A percentile compares a stretch with the other conserved stretches of the same genome.
phyloP scores from a whole-genome alignment of 495 filamentous ascomycete genomes.

The Aspergillus mulundensis region DNA sequence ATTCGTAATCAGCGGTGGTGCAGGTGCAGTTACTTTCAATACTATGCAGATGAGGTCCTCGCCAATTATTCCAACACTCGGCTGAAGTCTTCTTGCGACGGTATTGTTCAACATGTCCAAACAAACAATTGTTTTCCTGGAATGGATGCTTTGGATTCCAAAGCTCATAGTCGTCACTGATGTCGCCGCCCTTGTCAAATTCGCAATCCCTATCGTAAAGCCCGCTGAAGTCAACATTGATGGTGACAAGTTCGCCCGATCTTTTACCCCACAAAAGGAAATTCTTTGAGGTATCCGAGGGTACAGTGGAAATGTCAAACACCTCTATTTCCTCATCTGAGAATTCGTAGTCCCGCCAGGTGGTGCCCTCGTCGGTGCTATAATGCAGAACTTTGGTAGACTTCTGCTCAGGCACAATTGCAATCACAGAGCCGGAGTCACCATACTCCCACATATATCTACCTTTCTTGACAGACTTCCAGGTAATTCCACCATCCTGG shows the following conservation, averaged over 20 bases:
- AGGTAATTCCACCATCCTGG: slow-evolving; percentile 79
- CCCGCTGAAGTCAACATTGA: slow-evolving; percentile 85
- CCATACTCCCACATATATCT: slow-evolving; percentile 89
- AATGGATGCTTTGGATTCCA: slow-evolving; percentile 81
- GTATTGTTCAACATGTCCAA: slow-evolving; percentile 86
- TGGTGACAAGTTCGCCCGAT: slow-evolving; percentile 51
- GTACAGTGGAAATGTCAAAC: slow-evolving; percentile 77
- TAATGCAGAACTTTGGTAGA: slow-evolving; percentile 70
- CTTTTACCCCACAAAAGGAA: slow-evolving; percentile 84
- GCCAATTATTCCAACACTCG: slow-evolving; percentile 78
- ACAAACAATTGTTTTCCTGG: slow-evolving; percentile 75
- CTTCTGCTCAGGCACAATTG: slow-evolving; percentile 63
- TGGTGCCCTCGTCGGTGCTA: slow-evolving; percentile 71
- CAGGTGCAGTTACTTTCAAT: slow-evolving; percentile 75
- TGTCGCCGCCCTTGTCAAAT: slow-evolving; percentile 58
- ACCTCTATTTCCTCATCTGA: slow-evolving; percentile 63
- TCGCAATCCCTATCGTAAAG: slow-evolving; percentile 66
- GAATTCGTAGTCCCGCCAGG: slow-evolving; percentile 74
- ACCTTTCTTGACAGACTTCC: slow-evolving; percentile 81
- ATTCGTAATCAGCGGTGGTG: slow-evolving; percentile 84
- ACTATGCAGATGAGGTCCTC: slow-evolving; percentile 57
- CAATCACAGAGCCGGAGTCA: slow-evolving; percentile 87
- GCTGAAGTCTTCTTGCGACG: slow-evolving; percentile 73
- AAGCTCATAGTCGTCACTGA: slow-evolving; percentile 72
- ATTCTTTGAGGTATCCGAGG: slow-evolving; percentile 80